These are phyloP conservation scores for Ascochyta fabae DNA, from an alignment of 2,329 filamentous ascomycete genomes.

Conservation along the genomic window DNA sequence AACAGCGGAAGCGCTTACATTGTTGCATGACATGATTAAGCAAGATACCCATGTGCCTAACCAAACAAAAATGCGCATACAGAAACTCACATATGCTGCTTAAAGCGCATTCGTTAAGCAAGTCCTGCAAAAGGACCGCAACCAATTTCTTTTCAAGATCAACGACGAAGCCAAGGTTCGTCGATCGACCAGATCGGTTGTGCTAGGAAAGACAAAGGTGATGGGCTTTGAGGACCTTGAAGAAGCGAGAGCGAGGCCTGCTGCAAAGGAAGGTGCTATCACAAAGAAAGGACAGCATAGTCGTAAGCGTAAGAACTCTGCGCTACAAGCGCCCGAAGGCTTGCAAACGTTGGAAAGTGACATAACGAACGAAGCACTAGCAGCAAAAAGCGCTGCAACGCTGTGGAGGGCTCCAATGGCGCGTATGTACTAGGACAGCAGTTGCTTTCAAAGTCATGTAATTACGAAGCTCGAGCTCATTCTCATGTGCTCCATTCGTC, in stretches of 20 bases:
- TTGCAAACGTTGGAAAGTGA: not conserved
- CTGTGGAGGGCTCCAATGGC: conserved; percentile 1
- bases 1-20: conserved; percentile 22
- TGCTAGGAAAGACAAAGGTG: conserved; percentile 33
- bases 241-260: conserved; percentile 23
- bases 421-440: not conserved
- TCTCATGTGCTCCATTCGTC: not conserved
- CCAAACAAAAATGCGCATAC: not conserved
- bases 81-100: not conserved
- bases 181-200: conserved; percentile 26
- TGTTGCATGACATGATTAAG: conserved; percentile 23
- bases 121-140: not conserved
- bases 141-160: not conserved
- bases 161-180: conserved; percentile 31
- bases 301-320: conserved; percentile 15
- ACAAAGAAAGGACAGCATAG: conserved; percentile 1
- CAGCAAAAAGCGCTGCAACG: not conserved
- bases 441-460: not conserved
- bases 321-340: not conserved
- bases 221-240: conserved; percentile 34
- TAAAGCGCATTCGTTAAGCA: not conserved
- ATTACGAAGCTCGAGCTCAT: not conserved
- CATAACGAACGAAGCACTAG: not conserved
- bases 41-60: not conserved
- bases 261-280: conserved; percentile 23